Conservation (phyloP, 139 green algal genomes). For the Tetraselmis striata region DNA sequence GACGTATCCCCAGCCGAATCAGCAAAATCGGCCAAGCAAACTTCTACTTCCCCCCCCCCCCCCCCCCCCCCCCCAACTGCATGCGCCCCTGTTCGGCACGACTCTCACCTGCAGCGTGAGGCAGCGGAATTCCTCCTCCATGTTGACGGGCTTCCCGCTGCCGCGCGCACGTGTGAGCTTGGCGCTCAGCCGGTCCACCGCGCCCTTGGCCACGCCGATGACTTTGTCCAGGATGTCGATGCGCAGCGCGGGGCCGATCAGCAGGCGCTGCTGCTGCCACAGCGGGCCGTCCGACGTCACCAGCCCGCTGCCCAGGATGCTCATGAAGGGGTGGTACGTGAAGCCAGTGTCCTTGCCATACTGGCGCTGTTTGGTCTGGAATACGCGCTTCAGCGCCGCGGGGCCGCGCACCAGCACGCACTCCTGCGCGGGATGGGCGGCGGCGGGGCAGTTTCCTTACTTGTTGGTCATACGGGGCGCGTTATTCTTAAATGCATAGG, state of each 20-base stretch:
- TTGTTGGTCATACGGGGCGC: no score
- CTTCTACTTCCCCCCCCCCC: no score
- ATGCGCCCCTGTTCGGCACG: no score
- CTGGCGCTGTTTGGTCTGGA: slow-evolving; percentile 47
- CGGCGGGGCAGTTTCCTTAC: no score
- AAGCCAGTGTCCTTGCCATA: slow-evolving; percentile 82
- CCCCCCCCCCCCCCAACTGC: no score
- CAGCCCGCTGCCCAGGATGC: slow-evolving; percentile 86
- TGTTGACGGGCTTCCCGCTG: slow-evolving; percentile 52
- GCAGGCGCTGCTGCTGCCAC: slow-evolving; percentile 84
- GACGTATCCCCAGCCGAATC: no score
- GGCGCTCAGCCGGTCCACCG: slow-evolving; percentile 55
- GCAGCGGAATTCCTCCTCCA: slow-evolving; percentile 85
- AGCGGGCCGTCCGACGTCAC: slow-evolving; percentile 81
- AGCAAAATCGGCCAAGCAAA: no score
- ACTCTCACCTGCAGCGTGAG: slow-evolving; percentile 75
- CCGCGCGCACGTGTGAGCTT: slow-evolving; percentile 59
- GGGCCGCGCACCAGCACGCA: slow-evolving; percentile 63
- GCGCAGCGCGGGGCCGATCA: slow-evolving; percentile 77
- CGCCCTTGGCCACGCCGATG: slow-evolving; percentile 64
- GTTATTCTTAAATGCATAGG: no score
- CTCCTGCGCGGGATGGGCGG: no score
- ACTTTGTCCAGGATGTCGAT: slow-evolving; percentile 89
- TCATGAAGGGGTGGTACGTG: slow-evolving; percentile 82
- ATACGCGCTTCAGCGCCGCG: slow-evolving; percentile 66